Conservation (phyloP, 129 eudicot genomes). For the Chrysanthemum makinoi region DNA sequence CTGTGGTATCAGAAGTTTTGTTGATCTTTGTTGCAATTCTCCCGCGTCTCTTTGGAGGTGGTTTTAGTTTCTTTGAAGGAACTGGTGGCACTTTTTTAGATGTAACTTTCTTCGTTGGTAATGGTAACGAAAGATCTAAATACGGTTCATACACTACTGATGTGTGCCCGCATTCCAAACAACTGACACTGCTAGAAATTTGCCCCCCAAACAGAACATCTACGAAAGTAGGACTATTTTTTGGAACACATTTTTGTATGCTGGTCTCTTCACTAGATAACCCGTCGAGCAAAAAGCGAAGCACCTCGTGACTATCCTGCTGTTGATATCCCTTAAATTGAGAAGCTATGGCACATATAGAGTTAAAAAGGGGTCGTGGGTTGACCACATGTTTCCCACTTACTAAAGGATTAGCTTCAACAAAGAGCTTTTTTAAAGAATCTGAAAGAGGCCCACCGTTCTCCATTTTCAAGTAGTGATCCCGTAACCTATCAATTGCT, state of each 20-base stretch:
- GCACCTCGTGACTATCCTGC: conserved; percentile 91
- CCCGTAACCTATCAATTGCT: conserved; percentile 59
- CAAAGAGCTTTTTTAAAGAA: conserved; percentile 56
- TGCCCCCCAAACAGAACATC: conserved; percentile 77
- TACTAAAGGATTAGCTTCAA: conserved; percentile 37
- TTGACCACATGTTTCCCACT: conserved; percentile 44
- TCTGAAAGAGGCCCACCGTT: conserved; percentile 65
- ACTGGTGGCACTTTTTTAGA: conserved; percentile 46
- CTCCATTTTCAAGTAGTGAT: conserved; percentile 44
- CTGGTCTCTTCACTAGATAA: conserved; percentile 55
- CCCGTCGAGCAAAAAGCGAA: conserved; percentile 85
- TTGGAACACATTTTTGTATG: conserved; percentile 32
- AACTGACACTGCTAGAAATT: conserved; percentile 70
- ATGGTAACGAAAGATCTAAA: conserved; percentile 80
- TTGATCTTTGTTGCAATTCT: conserved; percentile 42
- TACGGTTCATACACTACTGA: conserved; percentile 76
- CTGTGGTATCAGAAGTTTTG: conserved; percentile 24
- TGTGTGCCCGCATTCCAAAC: conserved; percentile 78
- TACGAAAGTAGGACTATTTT: conserved; percentile 48
- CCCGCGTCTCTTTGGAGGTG: conserved; percentile 61
- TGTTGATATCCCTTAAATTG: conserved; percentile 88
- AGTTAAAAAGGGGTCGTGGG: conserved; percentile 71
- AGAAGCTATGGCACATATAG: conserved; percentile 65
- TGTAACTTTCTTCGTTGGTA: conserved; percentile 65
- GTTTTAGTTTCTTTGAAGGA: conserved; percentile 52